These are phyloP conservation scores for Harrya chromipes DNA, from an alignment of 768 basidiomycete species.

Conservation along the genomic window DNA sequence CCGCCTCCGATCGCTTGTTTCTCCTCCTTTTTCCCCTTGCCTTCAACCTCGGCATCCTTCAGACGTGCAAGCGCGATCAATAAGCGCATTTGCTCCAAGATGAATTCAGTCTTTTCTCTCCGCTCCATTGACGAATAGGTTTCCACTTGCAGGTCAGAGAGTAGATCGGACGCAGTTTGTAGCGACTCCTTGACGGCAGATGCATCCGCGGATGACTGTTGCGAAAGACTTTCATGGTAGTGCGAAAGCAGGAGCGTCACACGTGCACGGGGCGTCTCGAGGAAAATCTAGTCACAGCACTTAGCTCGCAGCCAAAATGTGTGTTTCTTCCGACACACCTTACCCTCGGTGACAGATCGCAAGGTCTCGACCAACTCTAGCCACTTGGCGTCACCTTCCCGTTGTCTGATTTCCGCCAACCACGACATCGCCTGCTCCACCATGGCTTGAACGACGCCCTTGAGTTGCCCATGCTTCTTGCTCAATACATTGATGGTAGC, in stretches of 20 bases:
- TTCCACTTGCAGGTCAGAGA: conserved; percentile 96
- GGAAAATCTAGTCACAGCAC: conserved; percentile 66
- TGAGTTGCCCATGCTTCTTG: conserved; percentile 98
- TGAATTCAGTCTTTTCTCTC: conserved; percentile 96
- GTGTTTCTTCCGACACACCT: conserved; percentile 50
- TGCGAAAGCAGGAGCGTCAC: conserved; percentile 85
- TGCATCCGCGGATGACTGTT: conserved; percentile 40
- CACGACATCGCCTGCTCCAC: conserved; percentile 84
- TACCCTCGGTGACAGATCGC: conserved; percentile 92
- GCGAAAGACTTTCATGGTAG: conserved; percentile 73
- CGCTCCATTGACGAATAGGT: conserved; percentile 99
- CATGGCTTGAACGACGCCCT: conserved; percentile 85
- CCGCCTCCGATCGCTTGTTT: conserved; percentile 67
- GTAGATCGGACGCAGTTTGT: conserved; percentile 84
- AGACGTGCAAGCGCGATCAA: conserved; percentile 71
- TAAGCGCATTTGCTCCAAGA: conserved; percentile 95
- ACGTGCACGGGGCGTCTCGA: conserved; percentile 94
- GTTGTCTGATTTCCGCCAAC: conserved; percentile 70
- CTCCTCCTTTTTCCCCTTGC: conserved; percentile 46
- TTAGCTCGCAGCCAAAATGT: background rate
- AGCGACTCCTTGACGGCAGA: conserved; percentile 58
- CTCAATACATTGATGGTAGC: conserved; percentile 63
- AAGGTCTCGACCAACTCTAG: conserved; percentile 87
- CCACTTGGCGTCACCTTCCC: conserved; percentile 72
- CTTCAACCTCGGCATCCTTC: conserved; percentile 66